Conservation (phyloP, 2,329 filamentous ascomycete genomes). For the Sporothrix globosa region DNA sequence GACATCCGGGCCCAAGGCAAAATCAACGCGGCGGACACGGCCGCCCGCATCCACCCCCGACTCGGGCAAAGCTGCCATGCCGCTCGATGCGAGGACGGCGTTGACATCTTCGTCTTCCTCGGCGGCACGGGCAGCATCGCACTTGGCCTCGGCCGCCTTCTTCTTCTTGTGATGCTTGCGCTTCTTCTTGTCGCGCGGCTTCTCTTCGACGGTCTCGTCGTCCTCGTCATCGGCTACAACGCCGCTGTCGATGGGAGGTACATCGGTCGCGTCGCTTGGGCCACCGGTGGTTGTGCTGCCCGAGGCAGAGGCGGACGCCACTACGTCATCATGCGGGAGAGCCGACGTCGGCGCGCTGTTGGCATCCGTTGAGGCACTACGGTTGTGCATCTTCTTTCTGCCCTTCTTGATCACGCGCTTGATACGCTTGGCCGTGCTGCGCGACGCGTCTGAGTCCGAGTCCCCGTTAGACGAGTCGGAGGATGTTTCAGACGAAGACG, state of each 20-base stretch:
- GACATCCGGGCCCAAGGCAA: conserved; percentile 44
- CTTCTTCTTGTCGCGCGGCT: conserved; percentile 41
- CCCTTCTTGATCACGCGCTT: conserved; percentile 63
- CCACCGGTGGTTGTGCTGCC: not conserved
- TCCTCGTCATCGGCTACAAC: conserved; percentile 37
- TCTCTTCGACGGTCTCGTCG: conserved; percentile 34
- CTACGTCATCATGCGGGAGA: not conserved
- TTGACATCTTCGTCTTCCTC: conserved; percentile 13
- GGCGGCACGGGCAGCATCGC: not conserved
- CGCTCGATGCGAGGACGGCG: not conserved
- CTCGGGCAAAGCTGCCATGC: not conserved
- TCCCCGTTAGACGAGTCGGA: conserved; percentile 51
- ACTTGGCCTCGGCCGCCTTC: not conserved
- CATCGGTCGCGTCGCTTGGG: not conserved
- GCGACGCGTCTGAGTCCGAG: conserved; percentile 49
- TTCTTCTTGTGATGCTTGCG: conserved; percentile 44
- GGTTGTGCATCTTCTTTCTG: conserved; percentile 60
- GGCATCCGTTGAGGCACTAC: conserved; percentile 39
- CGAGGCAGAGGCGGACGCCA: not conserved
- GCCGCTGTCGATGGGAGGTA: not conserved
- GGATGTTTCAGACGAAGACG: conserved; percentile 50
- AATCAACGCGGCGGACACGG: conserved; percentile 50
- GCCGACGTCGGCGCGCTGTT: conserved; percentile 41
- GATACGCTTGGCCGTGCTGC: conserved; percentile 61
- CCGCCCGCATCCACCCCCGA: not conserved